Conservation (phyloP, 768 basidiomycete species). For the Lactarius deliciosus region DNA sequence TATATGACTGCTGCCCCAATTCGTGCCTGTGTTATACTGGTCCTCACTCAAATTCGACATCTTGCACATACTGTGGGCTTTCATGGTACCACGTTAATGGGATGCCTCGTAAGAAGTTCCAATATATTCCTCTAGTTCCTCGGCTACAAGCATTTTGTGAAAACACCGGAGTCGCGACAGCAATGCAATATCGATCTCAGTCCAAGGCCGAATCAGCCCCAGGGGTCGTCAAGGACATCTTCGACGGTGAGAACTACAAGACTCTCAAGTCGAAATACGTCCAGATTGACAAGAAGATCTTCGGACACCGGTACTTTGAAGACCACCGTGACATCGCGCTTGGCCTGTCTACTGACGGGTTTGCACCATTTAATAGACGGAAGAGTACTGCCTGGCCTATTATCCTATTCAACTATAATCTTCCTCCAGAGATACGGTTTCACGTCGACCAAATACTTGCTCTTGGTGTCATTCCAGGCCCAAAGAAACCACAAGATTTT, state of each 20-base stretch:
- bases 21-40: background rate
- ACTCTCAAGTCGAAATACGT: background rate
- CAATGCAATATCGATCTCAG: background rate
- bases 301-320: conserved; percentile 39
- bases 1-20: background rate
- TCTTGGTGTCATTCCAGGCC: conserved; percentile 34
- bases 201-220: background rate
- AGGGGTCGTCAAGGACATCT: background rate
- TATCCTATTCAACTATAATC: conserved; percentile 44
- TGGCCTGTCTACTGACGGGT: conserved; percentile 45
- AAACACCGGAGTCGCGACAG: background rate
- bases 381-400: conserved; percentile 43
- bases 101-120: background rate
- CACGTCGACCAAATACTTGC: conserved; percentile 32
- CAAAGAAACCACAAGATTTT: conserved; percentile 33
- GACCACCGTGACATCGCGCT: conserved; percentile 44
- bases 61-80: background rate
- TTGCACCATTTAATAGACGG: conserved; percentile 39
- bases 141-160: background rate
- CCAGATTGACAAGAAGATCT: background rate
- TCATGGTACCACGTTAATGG: background rate
- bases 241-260: background rate
- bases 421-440: conserved; percentile 38
- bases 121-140: background rate
- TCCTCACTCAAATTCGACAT: background rate